phyloP scores from a whole-genome alignment of 306 rosid species.

The Cicer arietinum region DNA sequence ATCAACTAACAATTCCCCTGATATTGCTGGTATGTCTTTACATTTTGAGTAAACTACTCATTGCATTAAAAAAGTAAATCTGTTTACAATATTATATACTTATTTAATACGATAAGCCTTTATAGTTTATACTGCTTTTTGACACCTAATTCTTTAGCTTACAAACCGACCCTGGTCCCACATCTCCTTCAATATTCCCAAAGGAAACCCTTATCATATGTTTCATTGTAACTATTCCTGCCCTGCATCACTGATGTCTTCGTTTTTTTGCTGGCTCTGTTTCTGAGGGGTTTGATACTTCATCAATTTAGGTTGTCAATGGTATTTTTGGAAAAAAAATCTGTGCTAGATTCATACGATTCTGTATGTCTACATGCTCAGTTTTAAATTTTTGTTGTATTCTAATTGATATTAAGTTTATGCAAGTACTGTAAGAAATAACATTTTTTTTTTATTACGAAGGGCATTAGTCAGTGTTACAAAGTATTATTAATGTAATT shows the following conservation, averaged over 20 bases:
- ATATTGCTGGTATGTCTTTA: slow-evolving; percentile 62
- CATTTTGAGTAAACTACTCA: slow-evolving; percentile 20
- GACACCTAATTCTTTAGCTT: slow-evolving; percentile 1
- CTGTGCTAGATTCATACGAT: slow-evolving; percentile 20
- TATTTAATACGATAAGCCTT: slow-evolving; percentile 5
- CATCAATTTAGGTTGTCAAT: slow-evolving; percentile 5
- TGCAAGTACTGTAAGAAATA: neutral
- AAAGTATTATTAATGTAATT: slow-evolving; percentile 21
- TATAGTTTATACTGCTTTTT: slow-evolving; percentile 17
- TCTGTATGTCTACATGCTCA: slow-evolving; percentile 16
- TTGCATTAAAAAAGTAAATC: slow-evolving; percentile 25
- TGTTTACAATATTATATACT: slow-evolving; percentile 31
- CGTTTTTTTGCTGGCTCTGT: slow-evolving; percentile 15
- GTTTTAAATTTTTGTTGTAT: slow-evolving; percentile 18
- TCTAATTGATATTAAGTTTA: slow-evolving; percentile 13
- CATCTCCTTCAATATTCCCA: slow-evolving; percentile 23
- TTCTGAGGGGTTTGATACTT: slow-evolving; percentile 25
- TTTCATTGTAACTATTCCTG: slow-evolving; percentile 10
- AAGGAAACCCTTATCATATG: slow-evolving; percentile 25
- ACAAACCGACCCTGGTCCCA: slow-evolving; percentile 12
- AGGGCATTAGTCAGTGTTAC: slow-evolving; percentile 12
- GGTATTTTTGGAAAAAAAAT: slow-evolving; percentile 27
- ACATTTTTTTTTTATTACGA: slow-evolving; percentile 8
- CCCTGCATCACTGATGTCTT: slow-evolving; percentile 19
- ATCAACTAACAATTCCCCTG: slow-evolving; percentile 56